These are phyloP conservation scores for Hirschioporus abietinus DNA, from an alignment of 768 basidiomycete genomes.

Conservation along the genomic window DNA sequence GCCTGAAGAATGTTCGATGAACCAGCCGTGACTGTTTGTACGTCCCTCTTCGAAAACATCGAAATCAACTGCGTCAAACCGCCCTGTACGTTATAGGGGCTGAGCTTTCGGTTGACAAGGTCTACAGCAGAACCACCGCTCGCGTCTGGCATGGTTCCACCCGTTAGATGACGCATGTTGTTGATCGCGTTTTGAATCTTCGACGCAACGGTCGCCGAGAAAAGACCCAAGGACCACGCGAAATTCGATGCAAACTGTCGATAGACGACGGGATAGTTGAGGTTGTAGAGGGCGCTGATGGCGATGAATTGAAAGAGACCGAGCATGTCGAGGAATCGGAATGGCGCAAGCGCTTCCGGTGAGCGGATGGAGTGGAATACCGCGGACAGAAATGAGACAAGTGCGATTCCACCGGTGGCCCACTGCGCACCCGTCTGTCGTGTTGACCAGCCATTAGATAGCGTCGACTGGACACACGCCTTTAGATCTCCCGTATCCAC, in stretches of 20 bases:
- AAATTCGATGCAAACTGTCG: slow-evolving; percentile 82
- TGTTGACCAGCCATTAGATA: slow-evolving; percentile 87
- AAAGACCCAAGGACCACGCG: slow-evolving; percentile 80
- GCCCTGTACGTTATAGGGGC: slow-evolving; percentile 58
- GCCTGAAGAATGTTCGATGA: slow-evolving; percentile 68
- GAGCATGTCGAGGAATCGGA: slow-evolving; percentile 77
- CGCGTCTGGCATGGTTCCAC: slow-evolving; percentile 63
- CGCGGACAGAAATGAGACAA: slow-evolving; percentile 23
- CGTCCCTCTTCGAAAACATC: slow-evolving; percentile 26
- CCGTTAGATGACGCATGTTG: slow-evolving; percentile 76
- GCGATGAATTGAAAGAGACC: slow-evolving; percentile 84
- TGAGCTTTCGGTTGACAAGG: slow-evolving; percentile 74
- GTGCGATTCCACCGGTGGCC: slow-evolving; percentile 64
- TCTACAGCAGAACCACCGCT: slow-evolving; percentile 57
- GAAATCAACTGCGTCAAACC: slow-evolving; percentile 2
- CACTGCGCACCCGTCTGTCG: slow-evolving; percentile 73
- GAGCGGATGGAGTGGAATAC: slow-evolving; percentile 37
- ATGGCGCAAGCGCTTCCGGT: slow-evolving; percentile 56
- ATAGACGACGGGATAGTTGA: slow-evolving; percentile 87
- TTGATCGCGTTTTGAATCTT: slow-evolving; percentile 75
- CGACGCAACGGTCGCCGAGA: slow-evolving; percentile 39
- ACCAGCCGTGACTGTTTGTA: slow-evolving; percentile 58
- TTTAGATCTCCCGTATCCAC: slow-evolving; percentile 65
- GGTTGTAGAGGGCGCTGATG: slow-evolving; percentile 67
- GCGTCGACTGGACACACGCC: slow-evolving; percentile 87